Evolutionary conservation across 768 basidiomycete species (phyloP), one percentile per base, ranked within the genome.

Genomic region (Tephrocybe rancida): DNA sequence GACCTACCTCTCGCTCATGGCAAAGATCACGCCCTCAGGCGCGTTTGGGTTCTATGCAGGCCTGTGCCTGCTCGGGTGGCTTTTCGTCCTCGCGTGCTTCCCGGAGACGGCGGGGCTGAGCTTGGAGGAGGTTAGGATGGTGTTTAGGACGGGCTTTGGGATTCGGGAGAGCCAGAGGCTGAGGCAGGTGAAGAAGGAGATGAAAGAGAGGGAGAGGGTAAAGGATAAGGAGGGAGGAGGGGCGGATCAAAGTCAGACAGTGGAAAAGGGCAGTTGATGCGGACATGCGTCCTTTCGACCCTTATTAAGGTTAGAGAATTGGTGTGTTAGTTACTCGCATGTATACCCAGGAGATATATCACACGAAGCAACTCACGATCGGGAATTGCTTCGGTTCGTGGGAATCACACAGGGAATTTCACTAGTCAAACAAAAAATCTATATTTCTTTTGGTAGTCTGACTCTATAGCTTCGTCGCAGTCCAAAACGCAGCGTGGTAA

Each of bases 401-500:
- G n/a, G n/a, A n/a, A n/a, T n/a, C n/a, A n/a, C n/a, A n/a, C n/a
- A n/a, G n/a, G n/a, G n/a, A n/a, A n/a, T n/a, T n/a, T n/a, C n/a
- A n/a, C n/a, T n/a, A n/a, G n/a, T n/a, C n/a, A n/a, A n/a, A n/a
- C n/a, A n/a, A n/a, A n/a, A n/a, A 30, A 13, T 13, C 29, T 13
- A 13, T 13, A 30, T 30, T 13, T 30, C 5, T 30, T 13, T 30
- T 5, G 29, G n/a, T 37, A 44, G 21, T 32, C 32, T 41, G 9
- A 3, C 7, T 46, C 18, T 47, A 49, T 37, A 62, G 56, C 60
- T 79, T 75, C 7, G 74, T 78, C 10, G 90, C 92, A 1, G 83
- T 89, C 89, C 90, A 96, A 71, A 95, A 95, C 5, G 84, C 84
- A 1, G 92, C 77, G 42, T 89, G 83, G 67, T 98, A 98, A 16